A percentile compares a stretch with the other conserved stretches of the same genome.
Evolutionary conservation across 2,329 filamentous ascomycete species (phyloP).

Genomic region (Xylaria sp.): DNA sequence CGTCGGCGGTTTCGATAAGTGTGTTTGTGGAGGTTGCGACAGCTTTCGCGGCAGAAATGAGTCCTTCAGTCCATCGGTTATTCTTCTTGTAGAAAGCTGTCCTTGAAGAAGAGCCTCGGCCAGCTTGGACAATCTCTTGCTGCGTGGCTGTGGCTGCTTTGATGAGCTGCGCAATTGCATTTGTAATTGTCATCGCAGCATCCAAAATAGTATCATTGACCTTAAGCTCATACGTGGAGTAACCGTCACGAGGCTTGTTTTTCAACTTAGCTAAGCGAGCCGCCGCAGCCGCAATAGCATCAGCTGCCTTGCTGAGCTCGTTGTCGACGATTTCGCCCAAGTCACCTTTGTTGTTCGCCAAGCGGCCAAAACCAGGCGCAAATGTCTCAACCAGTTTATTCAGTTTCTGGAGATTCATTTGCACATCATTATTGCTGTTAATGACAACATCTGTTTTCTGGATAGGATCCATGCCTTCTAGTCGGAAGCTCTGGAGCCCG

Average conservation of each 20-base stretch:
- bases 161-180: conserved; percentile 92
- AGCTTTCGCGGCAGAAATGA: conserved; percentile 97
- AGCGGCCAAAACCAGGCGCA: conserved; percentile 85
- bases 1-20: conserved; percentile 97
- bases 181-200: conserved; percentile 91
- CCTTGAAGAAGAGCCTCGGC: conserved; percentile 84
- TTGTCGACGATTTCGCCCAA: conserved; percentile 92
- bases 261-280: conserved; percentile 89
- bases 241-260: conserved; percentile 96
- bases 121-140: conserved; percentile 95
- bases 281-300: conserved; percentile 92
- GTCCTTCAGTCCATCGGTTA: conserved; percentile 97
- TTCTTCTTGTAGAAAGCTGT: conserved; percentile 99
- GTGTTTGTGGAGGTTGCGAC: conserved; percentile 94
- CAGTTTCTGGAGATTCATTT: conserved; percentile 91
- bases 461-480: conserved; percentile 88
- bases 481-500: conserved; percentile 88
- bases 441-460: conserved; percentile 98
- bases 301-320: conserved; percentile 91
- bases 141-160: conserved; percentile 93
- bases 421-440: conserved; percentile 95
- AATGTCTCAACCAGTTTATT: conserved; percentile 94
- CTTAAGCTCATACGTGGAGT: conserved; percentile 94
- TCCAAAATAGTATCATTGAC: conserved; percentile 96
- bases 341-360: conserved; percentile 82